Evolutionary conservation across 2,329 filamentous ascomycete genomes (phyloP).

Genomic region (Pseudocercospora cruenta): DNA sequence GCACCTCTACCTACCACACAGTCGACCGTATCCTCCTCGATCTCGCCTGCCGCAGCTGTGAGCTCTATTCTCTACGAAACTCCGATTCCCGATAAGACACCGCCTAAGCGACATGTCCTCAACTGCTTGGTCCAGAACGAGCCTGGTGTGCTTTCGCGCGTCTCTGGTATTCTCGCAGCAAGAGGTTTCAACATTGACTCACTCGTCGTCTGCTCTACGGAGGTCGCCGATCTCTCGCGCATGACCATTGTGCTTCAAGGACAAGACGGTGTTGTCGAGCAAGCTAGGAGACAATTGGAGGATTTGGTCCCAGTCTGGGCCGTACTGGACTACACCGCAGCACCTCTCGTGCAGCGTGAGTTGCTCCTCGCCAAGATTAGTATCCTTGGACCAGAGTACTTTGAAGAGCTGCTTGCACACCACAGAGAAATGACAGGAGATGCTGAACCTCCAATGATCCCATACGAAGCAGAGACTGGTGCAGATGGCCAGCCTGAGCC

Average conservation of each 20-base stretch:
- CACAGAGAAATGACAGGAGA: slow-evolving; percentile 81
- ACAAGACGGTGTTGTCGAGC: slow-evolving; percentile 95
- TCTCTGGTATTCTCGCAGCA: slow-evolving; percentile 93
- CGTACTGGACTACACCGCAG: slow-evolving; percentile 90
- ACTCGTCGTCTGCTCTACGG: slow-evolving; percentile 94
- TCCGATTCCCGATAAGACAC: slow-evolving; percentile 77
- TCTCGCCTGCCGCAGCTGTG: slow-evolving; percentile 87
- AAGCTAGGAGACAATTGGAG: slow-evolving; percentile 91
- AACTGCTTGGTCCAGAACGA: slow-evolving; percentile 99
- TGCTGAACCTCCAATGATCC: slow-evolving; percentile 34
- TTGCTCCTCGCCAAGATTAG: slow-evolving; percentile 94
- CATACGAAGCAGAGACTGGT: slow-evolving; percentile 27
- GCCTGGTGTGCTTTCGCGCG: slow-evolving; percentile 92
- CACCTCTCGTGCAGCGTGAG: slow-evolving; percentile 93
- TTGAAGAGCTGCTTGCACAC: slow-evolving; percentile 93
- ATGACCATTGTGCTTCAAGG: slow-evolving; percentile 99
- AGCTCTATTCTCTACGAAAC: slow-evolving; percentile 99
- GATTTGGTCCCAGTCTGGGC: slow-evolving; percentile 98
- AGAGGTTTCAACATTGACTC: slow-evolving; percentile 99
- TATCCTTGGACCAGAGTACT: slow-evolving; percentile 95
- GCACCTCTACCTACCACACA: slow-evolving; percentile 71
- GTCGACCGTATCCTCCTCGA: slow-evolving; percentile 58
- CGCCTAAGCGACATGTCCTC: slow-evolving; percentile 91
- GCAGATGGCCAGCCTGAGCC: slow-evolving; percentile 21
- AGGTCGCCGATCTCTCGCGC: slow-evolving; percentile 92